phyloP scores from a whole-genome alignment of 352 stramenopile species.

The Globisporangium middletonii region DNA sequence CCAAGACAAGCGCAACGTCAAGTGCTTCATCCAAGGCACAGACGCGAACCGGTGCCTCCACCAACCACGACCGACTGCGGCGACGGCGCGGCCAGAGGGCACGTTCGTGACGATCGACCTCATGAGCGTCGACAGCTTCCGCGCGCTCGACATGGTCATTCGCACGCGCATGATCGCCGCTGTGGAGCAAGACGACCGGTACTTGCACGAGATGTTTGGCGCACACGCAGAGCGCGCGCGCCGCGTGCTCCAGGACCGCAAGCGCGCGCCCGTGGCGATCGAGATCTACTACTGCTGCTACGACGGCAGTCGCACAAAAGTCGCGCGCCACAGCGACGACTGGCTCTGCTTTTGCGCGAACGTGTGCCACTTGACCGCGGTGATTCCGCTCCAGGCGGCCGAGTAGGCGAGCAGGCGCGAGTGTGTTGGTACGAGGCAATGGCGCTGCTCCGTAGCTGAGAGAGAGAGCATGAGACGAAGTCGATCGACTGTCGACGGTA shows the following conservation, averaged over 20 bases:
- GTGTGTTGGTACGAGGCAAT: no score
- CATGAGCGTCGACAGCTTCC: slow-evolving; percentile 32
- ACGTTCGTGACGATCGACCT: slow-evolving; percentile 41
- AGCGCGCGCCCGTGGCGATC: slow-evolving; percentile 20
- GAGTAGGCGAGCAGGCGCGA: no score
- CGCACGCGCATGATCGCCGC: slow-evolving; percentile 24
- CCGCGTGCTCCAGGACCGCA: slow-evolving; percentile 21
- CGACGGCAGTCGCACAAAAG: slow-evolving; percentile 19
- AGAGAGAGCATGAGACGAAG: no score
- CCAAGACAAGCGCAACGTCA: slow-evolving; percentile 62
- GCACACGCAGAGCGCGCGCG: slow-evolving; percentile 20
- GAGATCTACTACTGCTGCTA: slow-evolving; percentile 41
- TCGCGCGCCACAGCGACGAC: slow-evolving; percentile 17
- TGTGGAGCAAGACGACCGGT: slow-evolving; percentile 23
- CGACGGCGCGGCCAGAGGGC: slow-evolving; percentile 4
- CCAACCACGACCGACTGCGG: not conserved
- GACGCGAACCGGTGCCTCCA: slow-evolving; percentile 3
- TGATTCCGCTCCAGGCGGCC: slow-evolving; percentile 6
- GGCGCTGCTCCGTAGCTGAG: no score
- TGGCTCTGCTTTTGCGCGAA: slow-evolving; percentile 73
- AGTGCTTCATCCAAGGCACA: slow-evolving; percentile 41
- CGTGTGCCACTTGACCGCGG: slow-evolving; percentile 47
- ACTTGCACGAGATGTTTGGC: slow-evolving; percentile 27
- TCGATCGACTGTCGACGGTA: no score
- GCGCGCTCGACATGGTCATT: slow-evolving; percentile 31